Conservation (phyloP, 2,329 filamentous ascomycete genomes). For the Colletotrichum lupini region DNA sequence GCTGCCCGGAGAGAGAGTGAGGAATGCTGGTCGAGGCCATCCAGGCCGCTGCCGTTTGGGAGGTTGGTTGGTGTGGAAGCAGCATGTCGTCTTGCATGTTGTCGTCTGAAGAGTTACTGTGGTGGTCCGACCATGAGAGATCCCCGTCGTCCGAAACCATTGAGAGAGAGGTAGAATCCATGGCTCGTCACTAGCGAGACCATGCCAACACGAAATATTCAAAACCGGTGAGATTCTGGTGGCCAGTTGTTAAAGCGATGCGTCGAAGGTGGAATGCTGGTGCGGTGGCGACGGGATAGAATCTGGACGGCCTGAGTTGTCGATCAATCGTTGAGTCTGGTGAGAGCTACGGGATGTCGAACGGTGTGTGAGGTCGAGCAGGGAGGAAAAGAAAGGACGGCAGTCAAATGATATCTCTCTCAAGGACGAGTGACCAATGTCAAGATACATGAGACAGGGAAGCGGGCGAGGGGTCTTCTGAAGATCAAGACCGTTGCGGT, state of each 20-base stretch:
- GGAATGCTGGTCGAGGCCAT: constrained; percentile 41
- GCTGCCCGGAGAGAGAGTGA: constrained; percentile 56
- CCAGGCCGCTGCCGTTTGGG: constrained; percentile 44
- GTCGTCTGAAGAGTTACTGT: constrained; percentile 58
- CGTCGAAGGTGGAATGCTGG: neutral
- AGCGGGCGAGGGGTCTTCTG: neutral
- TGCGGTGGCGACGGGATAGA: neutral
- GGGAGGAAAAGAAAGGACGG: neutral
- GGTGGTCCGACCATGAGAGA: constrained; percentile 57
- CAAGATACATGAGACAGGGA: neutral
- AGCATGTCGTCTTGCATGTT: constrained; percentile 41
- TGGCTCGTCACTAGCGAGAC: constrained; percentile 56
- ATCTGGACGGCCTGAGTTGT: neutral
- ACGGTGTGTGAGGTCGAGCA: constrained; percentile 12
- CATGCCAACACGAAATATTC: constrained; percentile 48
- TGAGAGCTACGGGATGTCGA: neutral
- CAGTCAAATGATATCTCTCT: neutral
- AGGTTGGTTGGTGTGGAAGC: constrained; percentile 49
- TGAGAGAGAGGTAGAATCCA: constrained; percentile 56
- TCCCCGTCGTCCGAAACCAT: constrained; percentile 55
- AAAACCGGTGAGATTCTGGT: constrained; percentile 6
- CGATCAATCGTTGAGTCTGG: constrained; percentile 29
- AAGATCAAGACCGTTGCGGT: constrained; percentile 21
- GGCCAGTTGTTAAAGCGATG: neutral
- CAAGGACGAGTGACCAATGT: neutral